Percentiles rank a stretch among this genome's conserved stretches.
phyloP scores from a whole-genome alignment of 2,329 filamentous ascomycete species.

The Venturiaceae sp. region DNA sequence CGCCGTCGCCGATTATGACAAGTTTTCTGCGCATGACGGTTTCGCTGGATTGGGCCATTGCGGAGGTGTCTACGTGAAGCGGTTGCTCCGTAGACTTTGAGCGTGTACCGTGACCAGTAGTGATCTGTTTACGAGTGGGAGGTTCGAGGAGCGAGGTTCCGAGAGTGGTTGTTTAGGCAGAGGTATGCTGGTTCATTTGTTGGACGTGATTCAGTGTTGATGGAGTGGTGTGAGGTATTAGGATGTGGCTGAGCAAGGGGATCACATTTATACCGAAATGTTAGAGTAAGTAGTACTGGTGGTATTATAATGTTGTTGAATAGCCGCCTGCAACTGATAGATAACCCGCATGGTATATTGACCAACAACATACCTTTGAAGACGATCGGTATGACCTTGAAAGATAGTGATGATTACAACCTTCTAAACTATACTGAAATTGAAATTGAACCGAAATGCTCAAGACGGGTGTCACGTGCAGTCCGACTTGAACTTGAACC shows the following conservation, averaged over 20 bases:
- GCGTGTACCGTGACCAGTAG: not conserved
- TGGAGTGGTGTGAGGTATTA: not conserved
- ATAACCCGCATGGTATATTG: too few relatives aligned
- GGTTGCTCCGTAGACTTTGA: constrained; percentile 8
- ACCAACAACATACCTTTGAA: too few relatives aligned
- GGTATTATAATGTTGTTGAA: too few relatives aligned
- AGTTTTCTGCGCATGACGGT: constrained; percentile 75
- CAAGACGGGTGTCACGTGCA: too few relatives aligned
- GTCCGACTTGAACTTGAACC: too few relatives aligned
- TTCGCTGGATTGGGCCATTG: constrained; percentile 31
- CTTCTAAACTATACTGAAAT: too few relatives aligned
- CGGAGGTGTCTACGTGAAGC: constrained; percentile 9
- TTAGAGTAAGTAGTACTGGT: too few relatives aligned
- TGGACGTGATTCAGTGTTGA: not conserved
- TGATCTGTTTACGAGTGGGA: not conserved
- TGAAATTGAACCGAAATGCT: too few relatives aligned
- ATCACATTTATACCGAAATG: not conserved
- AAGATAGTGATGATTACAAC: too few relatives aligned
- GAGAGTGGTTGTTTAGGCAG: not conserved
- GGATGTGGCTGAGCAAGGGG: not conserved
- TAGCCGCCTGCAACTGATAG: too few relatives aligned
- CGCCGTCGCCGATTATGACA: constrained; percentile 94
- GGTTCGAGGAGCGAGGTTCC: not conserved
- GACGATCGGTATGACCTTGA: too few relatives aligned
- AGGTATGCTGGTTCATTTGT: not conserved